phyloP scores from a whole-genome alignment of 768 basidiomycete genomes.

The Suillus plorans region DNA sequence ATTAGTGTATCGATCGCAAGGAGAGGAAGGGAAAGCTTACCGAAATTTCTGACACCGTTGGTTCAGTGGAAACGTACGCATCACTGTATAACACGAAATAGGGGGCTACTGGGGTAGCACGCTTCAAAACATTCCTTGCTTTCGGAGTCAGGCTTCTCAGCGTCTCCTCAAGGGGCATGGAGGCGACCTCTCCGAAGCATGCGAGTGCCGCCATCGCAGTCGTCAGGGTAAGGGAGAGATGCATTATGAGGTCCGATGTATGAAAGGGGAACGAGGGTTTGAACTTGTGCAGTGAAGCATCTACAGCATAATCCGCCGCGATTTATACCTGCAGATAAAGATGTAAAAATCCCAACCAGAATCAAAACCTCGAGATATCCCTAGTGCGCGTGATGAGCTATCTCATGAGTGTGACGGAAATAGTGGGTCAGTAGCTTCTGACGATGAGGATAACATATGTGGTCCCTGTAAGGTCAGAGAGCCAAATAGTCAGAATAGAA shows the following conservation, averaged over 20 bases:
- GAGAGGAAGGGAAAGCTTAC: slow-evolving; percentile 25
- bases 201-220: slow-evolving; percentile 7
- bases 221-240: slow-evolving; percentile 9
- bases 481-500: not conserved
- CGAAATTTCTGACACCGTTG: slow-evolving; percentile 42
- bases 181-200: slow-evolving; percentile 11
- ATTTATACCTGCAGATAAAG: slow-evolving; percentile 21
- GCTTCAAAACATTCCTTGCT: slow-evolving; percentile 22
- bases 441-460: slow-evolving; percentile 1
- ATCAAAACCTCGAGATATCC: not conserved
- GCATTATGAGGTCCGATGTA: slow-evolving; percentile 14
- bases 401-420: not conserved
- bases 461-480: not conserved
- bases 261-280: not conserved
- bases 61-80: slow-evolving; percentile 42
- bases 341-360: not conserved
- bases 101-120: slow-evolving; percentile 44
- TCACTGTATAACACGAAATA: slow-evolving; percentile 47
- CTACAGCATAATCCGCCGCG: not conserved
- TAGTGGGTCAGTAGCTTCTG: not conserved
- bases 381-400: not conserved
- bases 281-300: not conserved
- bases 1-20: slow-evolving; percentile 4
- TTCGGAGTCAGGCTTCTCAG: slow-evolving; percentile 20
- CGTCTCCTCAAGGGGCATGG: slow-evolving; percentile 23